Conservation (phyloP, 1,284 basidiomycete species). For the Sporisorium iseilematis-ciliati region DNA sequence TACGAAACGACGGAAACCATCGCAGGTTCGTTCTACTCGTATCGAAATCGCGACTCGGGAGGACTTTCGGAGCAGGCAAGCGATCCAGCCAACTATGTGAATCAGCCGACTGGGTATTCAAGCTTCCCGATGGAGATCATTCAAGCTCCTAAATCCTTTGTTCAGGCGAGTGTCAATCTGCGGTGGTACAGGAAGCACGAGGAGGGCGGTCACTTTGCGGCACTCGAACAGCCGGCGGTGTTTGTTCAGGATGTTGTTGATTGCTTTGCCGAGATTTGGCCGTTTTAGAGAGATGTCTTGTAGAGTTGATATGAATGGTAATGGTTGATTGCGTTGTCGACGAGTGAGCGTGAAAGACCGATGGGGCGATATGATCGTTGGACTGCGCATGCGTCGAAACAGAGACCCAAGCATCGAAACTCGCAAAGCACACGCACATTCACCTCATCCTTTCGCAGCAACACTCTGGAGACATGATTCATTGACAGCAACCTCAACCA, state of each 20-base stretch:
- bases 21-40: constrained; percentile 71
- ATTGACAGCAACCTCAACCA: background rate
- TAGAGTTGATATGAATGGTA: background rate
- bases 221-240: constrained; percentile 71
- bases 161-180: constrained; percentile 68
- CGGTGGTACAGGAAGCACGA: constrained; percentile 68
- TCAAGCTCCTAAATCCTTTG: constrained; percentile 69
- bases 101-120: constrained; percentile 71
- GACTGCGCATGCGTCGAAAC: no score
- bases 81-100: constrained; percentile 55
- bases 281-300: constrained; percentile 3
- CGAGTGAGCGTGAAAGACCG: no score
- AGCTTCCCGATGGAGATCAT: constrained; percentile 70
- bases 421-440: no score
- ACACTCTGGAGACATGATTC: no score
- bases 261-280: constrained; percentile 55
- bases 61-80: constrained; percentile 20
- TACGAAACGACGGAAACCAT: constrained; percentile 71
- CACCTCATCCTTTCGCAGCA: no score
- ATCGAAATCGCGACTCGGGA: constrained; percentile 68
- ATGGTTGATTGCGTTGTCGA: no score
- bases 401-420: no score
- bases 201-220: constrained; percentile 67
- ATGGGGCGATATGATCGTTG: no score
- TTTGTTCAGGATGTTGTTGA: constrained; percentile 68